Conservation (phyloP, 2,329 filamentous ascomycete species). For the Tolypocladium nubicola region DNA sequence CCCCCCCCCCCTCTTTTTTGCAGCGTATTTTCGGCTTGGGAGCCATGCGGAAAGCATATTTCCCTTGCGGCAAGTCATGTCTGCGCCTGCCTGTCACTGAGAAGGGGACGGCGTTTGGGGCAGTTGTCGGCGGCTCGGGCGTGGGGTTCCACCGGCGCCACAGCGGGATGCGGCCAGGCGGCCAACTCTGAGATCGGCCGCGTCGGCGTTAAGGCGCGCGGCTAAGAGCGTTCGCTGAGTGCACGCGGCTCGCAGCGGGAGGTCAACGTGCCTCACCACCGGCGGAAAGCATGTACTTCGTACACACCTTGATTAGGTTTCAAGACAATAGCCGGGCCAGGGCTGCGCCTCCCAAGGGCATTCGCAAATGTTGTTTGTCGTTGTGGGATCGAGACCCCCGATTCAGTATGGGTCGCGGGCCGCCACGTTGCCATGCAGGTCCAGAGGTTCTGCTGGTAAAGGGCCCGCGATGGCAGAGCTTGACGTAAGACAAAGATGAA, state of each 20-base stretch:
- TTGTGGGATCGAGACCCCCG: background rate
- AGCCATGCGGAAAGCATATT: background rate
- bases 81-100: background rate
- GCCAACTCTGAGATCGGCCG: background rate
- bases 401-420: background rate
- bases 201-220: background rate
- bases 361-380: background rate
- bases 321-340: background rate
- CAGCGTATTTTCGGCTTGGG: background rate
- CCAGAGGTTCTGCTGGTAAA: background rate
- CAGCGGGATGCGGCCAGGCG: background rate
- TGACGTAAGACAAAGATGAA: background rate
- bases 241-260: background rate
- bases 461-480: background rate
- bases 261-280: background rate
- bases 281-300: background rate
- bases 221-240: background rate
- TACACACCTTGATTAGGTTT: background rate
- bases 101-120: background rate
- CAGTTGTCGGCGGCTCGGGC: background rate
- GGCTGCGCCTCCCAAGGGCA: background rate
- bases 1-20: background rate
- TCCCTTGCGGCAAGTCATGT: background rate
- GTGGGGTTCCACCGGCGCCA: background rate
- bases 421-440: background rate